A percentile compares a stretch with the other conserved stretches of the same genome.
These are phyloP conservation scores for Combretum micranthum DNA, from an alignment of 345 rosid species.

Conservation along the genomic window DNA sequence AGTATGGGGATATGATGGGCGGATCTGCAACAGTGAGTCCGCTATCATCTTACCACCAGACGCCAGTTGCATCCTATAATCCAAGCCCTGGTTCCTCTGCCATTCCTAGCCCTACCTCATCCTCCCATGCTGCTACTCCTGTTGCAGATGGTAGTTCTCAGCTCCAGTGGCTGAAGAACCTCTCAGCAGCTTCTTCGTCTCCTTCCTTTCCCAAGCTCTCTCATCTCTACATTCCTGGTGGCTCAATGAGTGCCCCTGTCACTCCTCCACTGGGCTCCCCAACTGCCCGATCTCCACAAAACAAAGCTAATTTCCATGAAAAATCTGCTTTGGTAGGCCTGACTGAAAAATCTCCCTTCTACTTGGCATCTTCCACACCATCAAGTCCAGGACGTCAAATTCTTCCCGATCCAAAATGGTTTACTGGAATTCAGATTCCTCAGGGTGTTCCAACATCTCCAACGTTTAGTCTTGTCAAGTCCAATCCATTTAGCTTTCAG, in stretches of 20 bases:
- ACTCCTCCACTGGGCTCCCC: conserved; percentile 99
- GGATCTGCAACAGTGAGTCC: conserved; percentile 79
- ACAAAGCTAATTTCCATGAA: conserved; percentile 57
- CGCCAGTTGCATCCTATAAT: conserved; percentile 70
- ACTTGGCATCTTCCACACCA: conserved; percentile 82
- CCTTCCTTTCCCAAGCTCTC: conserved; percentile 71
- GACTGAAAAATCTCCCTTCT: conserved; percentile 40
- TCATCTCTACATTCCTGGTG: conserved; percentile 62
- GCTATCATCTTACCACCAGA: conserved; percentile 75
- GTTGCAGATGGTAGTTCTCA: conserved; percentile 69
- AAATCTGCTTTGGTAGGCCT: conserved; percentile 42
- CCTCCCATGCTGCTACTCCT: conserved; percentile 50
- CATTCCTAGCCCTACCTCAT: conserved; percentile 80
- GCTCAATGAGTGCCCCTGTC: conserved; percentile 98
- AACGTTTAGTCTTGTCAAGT: conserved; percentile 76
- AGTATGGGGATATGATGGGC: conserved; percentile 59
- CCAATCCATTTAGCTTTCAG: conserved; percentile 67
- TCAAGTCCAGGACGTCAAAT: conserved; percentile 81
- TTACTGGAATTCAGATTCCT: conserved; percentile 66
- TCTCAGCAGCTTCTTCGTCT: conserved; percentile 84
- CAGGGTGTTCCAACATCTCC: conserved; percentile 82
- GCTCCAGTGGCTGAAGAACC: conserved; percentile 91
- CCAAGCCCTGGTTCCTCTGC: conserved; percentile 89
- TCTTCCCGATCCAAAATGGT: conserved; percentile 82
- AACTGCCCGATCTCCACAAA: conserved; percentile 67